Base-by-base conservation (phyloP, 2,329 filamentous ascomycete genomes). In the Bimuria novae-zelandiae region DNA sequence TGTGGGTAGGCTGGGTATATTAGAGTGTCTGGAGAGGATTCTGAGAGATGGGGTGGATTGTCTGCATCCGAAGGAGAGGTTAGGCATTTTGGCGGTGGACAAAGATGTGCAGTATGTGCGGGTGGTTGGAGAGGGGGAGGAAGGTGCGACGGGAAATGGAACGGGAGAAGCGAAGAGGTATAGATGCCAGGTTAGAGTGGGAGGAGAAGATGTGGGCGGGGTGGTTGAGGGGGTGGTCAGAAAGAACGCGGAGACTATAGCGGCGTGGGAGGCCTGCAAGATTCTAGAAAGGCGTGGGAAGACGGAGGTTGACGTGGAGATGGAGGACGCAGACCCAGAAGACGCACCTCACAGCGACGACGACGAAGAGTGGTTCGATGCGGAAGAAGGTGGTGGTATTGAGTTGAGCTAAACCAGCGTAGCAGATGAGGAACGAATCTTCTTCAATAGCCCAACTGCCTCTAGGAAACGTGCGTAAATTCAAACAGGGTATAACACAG, bases 51-150 rank as follows among this genome's bases (percentile, higher is more conserved):
- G 73, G 0, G 80, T 93, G 2, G 79, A 87, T 42, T 73, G 80
- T 3, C 64, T 77, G 44, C 82, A 84, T 66, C 84, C 84, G 7
- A 92, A 90, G 71, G 86, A 90, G 68, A 79, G 85, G 52, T 73
- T 95, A 7, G 86, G 88, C 0, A 74, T 80, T 39, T 60, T 88
- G 27, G 84, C 84, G 0, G 79, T 76, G 3, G 71, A 60, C 50
- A 73, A 80, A 50, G 79, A 68, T 23, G 81, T 90, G 0, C 69
- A 75, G 29, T 92, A 91, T 68, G 66, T 64, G 19, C 64, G 45
- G 11, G 40, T 61, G 39, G 41, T 43, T n/a, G 62, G 42, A n/a
- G 61, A 64, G 22, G 65, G 56, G 0, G 53, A 46, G 3, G 54
- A 56, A 11, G 16, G 6, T 19, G 52, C 23, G 25, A 44, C 16